Conservation (phyloP, 805 yeast species). For the Yarrowia bubula region DNA sequence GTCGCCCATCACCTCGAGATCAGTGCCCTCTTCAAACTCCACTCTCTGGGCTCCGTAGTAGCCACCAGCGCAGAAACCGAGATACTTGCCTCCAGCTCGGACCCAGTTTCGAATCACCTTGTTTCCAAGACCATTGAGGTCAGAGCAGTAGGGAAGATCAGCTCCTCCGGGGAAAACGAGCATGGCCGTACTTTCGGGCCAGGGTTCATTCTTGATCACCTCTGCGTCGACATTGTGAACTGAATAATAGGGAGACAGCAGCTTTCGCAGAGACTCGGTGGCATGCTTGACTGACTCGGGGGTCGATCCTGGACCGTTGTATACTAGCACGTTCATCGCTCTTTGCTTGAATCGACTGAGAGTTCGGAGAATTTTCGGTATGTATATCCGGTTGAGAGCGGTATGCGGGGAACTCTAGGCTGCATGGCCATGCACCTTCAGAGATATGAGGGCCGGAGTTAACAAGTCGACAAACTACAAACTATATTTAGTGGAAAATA, state of each 20-base stretch:
- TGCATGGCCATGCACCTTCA: constrained; percentile 1
- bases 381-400: constrained; percentile 6
- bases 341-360: constrained; percentile 15
- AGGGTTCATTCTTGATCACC: constrained; percentile 74
- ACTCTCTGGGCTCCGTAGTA: constrained; percentile 73
- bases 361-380: constrained; percentile 23
- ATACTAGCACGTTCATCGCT: constrained; percentile 70
- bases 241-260: constrained; percentile 85
- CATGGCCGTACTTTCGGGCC: constrained; percentile 76
- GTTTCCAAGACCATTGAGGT: constrained; percentile 70
- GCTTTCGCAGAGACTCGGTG: constrained; percentile 66
- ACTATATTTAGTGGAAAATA: neutral
- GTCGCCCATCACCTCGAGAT: constrained; percentile 78
- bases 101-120: constrained; percentile 60
- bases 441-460: neutral
- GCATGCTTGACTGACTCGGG: constrained; percentile 83
- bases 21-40: constrained; percentile 79
- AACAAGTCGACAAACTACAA: neutral
- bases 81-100: constrained; percentile 70
- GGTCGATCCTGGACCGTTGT: constrained; percentile 80
- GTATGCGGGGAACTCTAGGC: constrained; percentile 8
- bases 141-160: constrained; percentile 78
- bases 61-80: constrained; percentile 96
- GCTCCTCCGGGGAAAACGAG: constrained; percentile 97
- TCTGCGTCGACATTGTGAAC: constrained; percentile 67